Conservation (phyloP, 148 eudicot species). For the Tetragonia tetragonoides region DNA sequence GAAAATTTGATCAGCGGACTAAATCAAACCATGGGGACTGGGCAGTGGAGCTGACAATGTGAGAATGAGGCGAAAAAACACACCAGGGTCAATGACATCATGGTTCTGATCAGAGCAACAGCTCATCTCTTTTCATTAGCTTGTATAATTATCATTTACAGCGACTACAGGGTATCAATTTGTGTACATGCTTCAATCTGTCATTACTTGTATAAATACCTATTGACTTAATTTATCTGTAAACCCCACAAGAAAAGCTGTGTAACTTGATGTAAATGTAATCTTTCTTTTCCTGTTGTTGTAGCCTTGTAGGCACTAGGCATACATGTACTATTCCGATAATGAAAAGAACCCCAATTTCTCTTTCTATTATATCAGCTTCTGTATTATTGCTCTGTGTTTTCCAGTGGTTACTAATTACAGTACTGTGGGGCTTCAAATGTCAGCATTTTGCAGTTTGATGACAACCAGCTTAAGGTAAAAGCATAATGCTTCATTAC, state of each 20-base stretch:
- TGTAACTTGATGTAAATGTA: neutral
- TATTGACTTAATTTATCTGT: neutral
- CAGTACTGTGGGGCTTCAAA: too few species aligned
- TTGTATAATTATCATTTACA: neutral
- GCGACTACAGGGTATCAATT: too few species aligned
- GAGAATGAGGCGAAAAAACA: neutral
- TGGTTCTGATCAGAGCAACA: neutral
- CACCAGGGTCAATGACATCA: neutral
- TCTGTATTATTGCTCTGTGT: neutral
- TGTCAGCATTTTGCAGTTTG: too few species aligned
- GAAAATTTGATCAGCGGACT: neutral
- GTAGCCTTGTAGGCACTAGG: neutral
- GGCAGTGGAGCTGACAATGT: neutral
- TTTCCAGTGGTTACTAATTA: too few species aligned
- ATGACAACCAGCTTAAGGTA: too few species aligned
- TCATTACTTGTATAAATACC: neutral
- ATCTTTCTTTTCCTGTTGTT: neutral
- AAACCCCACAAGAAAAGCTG: neutral
- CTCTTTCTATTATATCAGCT: neutral
- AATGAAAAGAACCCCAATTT: constrained; percentile 1
- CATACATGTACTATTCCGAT: neutral
- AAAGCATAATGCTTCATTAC: too few species aligned
- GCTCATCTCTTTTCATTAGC: neutral
- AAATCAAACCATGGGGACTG: neutral
- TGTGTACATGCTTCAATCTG: constrained; percentile 6